Percentiles rank a stretch among this genome's conserved stretches.
Evolutionary conservation across 208 protist genomes (phyloP).

Genomic region (Acanthamoeba healyi): DNA sequence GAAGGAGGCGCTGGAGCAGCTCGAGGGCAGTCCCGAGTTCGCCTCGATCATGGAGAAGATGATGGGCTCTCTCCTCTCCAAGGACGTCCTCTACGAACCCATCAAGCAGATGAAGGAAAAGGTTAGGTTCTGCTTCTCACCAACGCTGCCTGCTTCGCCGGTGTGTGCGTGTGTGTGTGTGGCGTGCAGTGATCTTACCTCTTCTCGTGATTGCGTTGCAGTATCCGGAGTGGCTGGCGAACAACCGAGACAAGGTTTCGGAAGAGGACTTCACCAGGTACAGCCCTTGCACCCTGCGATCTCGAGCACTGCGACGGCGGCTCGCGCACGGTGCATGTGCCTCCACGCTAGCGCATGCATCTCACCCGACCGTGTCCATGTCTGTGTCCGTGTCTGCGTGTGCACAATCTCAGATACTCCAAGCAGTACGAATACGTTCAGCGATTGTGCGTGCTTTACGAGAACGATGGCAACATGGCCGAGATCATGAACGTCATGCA

Average conservation of each 20-base stretch:
- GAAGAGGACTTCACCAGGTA: conserved; percentile 44
- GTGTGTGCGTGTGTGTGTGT: too few relatives aligned
- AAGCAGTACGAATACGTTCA: conserved; percentile 71
- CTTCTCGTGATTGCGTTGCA: background rate
- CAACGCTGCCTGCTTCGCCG: background rate
- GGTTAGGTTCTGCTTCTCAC: background rate
- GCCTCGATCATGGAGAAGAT: conserved; percentile 70
- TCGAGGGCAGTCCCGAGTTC: conserved; percentile 69
- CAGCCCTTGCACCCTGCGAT: background rate
- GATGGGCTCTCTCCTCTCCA: conserved; percentile 56
- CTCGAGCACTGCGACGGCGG: too few relatives aligned
- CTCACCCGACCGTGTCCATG: too few relatives aligned
- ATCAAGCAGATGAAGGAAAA: conserved; percentile 75
- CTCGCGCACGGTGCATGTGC: too few relatives aligned
- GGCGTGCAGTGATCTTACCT: background rate
- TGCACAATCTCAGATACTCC: conserved; percentile 4
- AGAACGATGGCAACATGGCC: conserved; percentile 35
- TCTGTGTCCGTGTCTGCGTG: too few relatives aligned
- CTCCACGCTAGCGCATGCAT: too few relatives aligned
- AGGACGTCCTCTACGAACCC: conserved; percentile 75
- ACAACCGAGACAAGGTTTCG: conserved; percentile 63
- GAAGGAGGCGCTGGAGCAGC: conserved; percentile 66
- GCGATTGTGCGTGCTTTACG: conserved; percentile 55
- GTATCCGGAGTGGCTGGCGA: conserved; percentile 69
- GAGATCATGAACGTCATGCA: conserved; percentile 74